A percentile compares a stretch with the other conserved stretches of the same genome.
Evolutionary conservation across 2,329 filamentous ascomycete species (phyloP).

Genomic region (Colletotrichum gloeosporioides): DNA sequence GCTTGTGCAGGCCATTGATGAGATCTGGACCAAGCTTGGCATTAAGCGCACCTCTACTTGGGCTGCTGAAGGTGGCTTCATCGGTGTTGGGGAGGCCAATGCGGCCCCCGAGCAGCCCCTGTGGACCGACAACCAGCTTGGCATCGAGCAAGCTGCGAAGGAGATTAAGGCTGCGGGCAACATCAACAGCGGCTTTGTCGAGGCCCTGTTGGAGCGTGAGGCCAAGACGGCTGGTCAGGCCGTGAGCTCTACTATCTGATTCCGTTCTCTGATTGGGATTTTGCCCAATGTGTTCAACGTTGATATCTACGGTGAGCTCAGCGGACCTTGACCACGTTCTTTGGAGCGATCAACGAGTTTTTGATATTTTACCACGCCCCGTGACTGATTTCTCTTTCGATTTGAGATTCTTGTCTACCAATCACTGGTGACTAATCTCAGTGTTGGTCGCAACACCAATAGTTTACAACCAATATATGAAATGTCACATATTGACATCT

Average conservation of each 20-base stretch:
- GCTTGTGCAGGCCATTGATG: conserved; percentile 82
- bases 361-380: background rate
- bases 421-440: background rate
- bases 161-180: conserved; percentile 59
- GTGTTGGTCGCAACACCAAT: conserved; percentile 20
- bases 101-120: conserved; percentile 71
- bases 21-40: conserved; percentile 85
- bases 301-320: conserved; percentile 21
- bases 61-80: conserved; percentile 89
- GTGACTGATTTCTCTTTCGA: conserved; percentile 14
- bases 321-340: conserved; percentile 29
- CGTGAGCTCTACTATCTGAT: conserved; percentile 30
- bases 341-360: conserved; percentile 31
- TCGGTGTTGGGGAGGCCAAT: conserved; percentile 83
- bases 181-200: conserved; percentile 52
- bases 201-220: conserved; percentile 65
- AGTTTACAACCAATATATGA: conserved; percentile 9
- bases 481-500: conserved; percentile 3
- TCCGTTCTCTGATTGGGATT: background rate
- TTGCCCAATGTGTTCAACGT: background rate
- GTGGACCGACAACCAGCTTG: conserved; percentile 91
- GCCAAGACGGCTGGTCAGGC: conserved; percentile 34
- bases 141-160: conserved; percentile 69
- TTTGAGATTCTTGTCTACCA: background rate
- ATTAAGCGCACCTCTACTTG: conserved; percentile 95